Evolutionary conservation across 2,329 filamentous ascomycete genomes (phyloP).

Genomic region (Penicillium sp.): DNA sequence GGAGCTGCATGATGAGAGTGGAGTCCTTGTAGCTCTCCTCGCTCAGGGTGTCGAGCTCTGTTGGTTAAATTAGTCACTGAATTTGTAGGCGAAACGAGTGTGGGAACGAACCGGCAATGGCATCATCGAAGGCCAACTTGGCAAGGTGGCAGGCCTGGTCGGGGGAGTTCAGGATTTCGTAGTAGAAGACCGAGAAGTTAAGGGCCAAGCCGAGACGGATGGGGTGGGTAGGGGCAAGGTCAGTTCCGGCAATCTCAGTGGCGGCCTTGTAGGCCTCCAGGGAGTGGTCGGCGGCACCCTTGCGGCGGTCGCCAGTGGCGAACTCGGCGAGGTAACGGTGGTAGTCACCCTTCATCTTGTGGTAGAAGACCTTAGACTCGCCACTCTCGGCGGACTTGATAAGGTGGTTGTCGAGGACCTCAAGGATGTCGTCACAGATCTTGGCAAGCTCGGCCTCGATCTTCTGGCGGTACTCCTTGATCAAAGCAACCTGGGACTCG

Average conservation of each 20-base stretch:
- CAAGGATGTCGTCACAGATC: constrained; percentile 96
- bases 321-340: constrained; percentile 99
- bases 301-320: constrained; percentile 89
- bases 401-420: constrained; percentile 89
- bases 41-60: constrained; percentile 92
- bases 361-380: constrained; percentile 99
- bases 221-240: constrained; percentile 87
- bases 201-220: constrained; percentile 89
- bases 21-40: constrained; percentile 99
- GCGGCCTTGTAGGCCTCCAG: constrained; percentile 96
- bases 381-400: constrained; percentile 92
- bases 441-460: constrained; percentile 95
- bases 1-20: constrained; percentile 97
- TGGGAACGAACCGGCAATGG: constrained; percentile 72
- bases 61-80: constrained; percentile 24
- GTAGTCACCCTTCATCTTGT: constrained; percentile 99
- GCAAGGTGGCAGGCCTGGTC: constrained; percentile 97
- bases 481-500: constrained; percentile 81
- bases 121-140: constrained; percentile 94
- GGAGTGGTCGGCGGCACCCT: constrained; percentile 88
- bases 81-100: neutral
- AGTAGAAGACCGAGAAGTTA: constrained; percentile 99
- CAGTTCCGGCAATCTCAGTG: constrained; percentile 85
- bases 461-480: constrained; percentile 99
- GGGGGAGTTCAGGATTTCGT: constrained; percentile 98